These are phyloP conservation scores for Hymenoscyphus infarciens DNA, from an alignment of 2,329 filamentous ascomycete species.

Conservation along the genomic window DNA sequence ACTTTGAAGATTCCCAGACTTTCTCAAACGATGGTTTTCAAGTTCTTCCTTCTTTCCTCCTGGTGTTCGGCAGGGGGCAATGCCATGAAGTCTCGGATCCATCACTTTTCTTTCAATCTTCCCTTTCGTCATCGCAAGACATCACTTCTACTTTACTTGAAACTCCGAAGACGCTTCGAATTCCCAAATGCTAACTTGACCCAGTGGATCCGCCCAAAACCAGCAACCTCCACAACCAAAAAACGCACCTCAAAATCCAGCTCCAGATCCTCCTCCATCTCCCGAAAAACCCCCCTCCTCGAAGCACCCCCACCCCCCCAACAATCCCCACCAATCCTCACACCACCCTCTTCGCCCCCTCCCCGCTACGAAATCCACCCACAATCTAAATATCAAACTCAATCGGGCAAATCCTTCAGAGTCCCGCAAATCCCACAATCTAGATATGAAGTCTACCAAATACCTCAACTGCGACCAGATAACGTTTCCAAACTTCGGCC, in stretches of 20 bases:
- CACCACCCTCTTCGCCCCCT: not conserved
- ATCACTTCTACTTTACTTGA: not conserved
- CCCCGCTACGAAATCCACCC: not conserved
- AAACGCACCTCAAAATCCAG: slow-evolving; percentile 8
- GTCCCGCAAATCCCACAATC: not conserved
- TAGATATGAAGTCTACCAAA: not conserved
- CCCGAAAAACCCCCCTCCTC: not conserved
- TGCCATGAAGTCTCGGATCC: not conserved
- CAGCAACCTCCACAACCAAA: slow-evolving; percentile 3
- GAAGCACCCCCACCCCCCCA: not conserved
- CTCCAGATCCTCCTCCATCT: slow-evolving; percentile 4
- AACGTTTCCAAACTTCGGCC: not conserved
- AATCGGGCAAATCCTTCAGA: not conserved
- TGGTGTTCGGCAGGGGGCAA: not conserved
- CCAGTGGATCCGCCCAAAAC: slow-evolving; percentile 15
- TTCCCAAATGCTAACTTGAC: not conserved
- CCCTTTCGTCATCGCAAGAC: not conserved
- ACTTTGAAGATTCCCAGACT: not conserved
- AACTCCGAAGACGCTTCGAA: not conserved
- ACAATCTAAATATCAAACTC: not conserved
- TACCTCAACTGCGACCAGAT: not conserved
- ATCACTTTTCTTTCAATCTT: not conserved
- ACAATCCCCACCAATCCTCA: not conserved
- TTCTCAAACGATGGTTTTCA: not conserved
- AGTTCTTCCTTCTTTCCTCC: not conserved